Percentiles rank a stretch among this genome's conserved stretches.
These are phyloP conservation scores for Darksidea phi DNA, from an alignment of 495 filamentous ascomycete species.

Conservation along the genomic window DNA sequence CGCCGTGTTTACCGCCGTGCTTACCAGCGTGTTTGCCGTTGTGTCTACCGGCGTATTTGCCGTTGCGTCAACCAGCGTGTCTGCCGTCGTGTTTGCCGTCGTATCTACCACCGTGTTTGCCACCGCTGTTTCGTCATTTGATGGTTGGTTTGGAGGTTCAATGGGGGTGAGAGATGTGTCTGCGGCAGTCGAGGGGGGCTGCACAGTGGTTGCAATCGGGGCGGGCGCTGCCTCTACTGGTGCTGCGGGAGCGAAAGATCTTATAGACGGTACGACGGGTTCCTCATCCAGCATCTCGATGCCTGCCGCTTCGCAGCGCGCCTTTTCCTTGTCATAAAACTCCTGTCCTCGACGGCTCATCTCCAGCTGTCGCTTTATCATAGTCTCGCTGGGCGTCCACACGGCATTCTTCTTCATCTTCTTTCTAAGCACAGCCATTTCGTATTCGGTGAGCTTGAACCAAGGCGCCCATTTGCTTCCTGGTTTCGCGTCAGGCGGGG, in stretches of 20 bases:
- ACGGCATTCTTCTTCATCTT: slow-evolving; percentile 99
- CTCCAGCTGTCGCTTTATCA: slow-evolving; percentile 87
- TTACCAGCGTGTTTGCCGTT: too few relatives aligned
- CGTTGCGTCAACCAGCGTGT: too few relatives aligned
- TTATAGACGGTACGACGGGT: slow-evolving; percentile 9
- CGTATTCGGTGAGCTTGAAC: slow-evolving; percentile 85
- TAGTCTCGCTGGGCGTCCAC: slow-evolving; percentile 93
- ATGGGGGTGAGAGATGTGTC: background rate
- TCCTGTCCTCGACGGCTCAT: slow-evolving; percentile 73
- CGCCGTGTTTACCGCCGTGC: too few relatives aligned
- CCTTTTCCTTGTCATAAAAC: slow-evolving; percentile 67
- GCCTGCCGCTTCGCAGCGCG: slow-evolving; percentile 65
- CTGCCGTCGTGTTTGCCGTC: too few relatives aligned
- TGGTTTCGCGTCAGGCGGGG: slow-evolving; percentile 68
- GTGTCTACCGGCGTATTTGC: too few relatives aligned
- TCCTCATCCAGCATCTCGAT: slow-evolving; percentile 56
- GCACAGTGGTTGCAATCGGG: background rate
- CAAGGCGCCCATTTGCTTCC: slow-evolving; percentile 83
- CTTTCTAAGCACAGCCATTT: slow-evolving; percentile 87
- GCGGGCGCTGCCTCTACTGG: background rate
- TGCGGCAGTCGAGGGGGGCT: background rate
- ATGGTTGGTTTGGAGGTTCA: slow-evolving; percentile 45
- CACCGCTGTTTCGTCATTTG: slow-evolving; percentile 54
- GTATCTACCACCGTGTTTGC: too few relatives aligned
- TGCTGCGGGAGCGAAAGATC: background rate